Percentiles rank a stretch among this genome's conserved stretches.
These are phyloP conservation scores for Setaria italica DNA, from an alignment of 202 grass and related monocot genomes.

Conservation along the genomic window DNA sequence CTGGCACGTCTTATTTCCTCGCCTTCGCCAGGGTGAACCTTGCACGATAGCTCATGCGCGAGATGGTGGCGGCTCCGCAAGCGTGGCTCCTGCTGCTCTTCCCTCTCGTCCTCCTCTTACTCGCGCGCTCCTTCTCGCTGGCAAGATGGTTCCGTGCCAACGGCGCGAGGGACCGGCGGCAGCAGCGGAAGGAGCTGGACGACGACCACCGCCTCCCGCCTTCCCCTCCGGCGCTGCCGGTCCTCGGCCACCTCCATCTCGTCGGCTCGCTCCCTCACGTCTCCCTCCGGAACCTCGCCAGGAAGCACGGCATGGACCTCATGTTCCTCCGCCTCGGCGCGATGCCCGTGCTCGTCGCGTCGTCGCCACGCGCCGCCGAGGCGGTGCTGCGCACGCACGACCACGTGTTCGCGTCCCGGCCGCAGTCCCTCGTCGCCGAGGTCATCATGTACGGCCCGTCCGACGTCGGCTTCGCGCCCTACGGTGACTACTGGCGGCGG, in stretches of 20 bases:
- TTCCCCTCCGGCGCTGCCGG: slow-evolving; percentile 21
- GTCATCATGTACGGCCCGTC: background rate
- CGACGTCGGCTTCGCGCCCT: slow-evolving; percentile 34
- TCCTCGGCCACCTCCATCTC: slow-evolving; percentile 35
- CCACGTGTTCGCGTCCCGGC: slow-evolving; percentile 28
- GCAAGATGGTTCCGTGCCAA: background rate
- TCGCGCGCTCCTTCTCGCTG: background rate
- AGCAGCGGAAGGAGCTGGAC: background rate
- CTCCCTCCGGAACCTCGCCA: slow-evolving; percentile 21
- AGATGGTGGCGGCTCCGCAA: background rate
- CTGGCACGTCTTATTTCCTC: too few species aligned
- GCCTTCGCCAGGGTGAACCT: background rate
- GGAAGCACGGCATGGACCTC: slow-evolving; percentile 17
- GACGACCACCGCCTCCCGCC: background rate
- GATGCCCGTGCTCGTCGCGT: slow-evolving; percentile 24
- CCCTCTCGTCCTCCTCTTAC: background rate
- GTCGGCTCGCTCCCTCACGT: slow-evolving; percentile 28
- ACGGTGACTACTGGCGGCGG: slow-evolving; percentile 31
- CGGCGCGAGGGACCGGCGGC: background rate
- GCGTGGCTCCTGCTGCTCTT: slow-evolving; percentile 6
- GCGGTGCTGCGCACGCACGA: slow-evolving; percentile 48
- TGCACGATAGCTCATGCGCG: background rate
- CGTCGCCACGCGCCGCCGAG: slow-evolving; percentile 32
- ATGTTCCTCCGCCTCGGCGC: slow-evolving; percentile 48
- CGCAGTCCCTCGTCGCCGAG: background rate